phyloP scores from a whole-genome alignment of 179 eudicot species.

The Sideroxylon spinosum region DNA sequence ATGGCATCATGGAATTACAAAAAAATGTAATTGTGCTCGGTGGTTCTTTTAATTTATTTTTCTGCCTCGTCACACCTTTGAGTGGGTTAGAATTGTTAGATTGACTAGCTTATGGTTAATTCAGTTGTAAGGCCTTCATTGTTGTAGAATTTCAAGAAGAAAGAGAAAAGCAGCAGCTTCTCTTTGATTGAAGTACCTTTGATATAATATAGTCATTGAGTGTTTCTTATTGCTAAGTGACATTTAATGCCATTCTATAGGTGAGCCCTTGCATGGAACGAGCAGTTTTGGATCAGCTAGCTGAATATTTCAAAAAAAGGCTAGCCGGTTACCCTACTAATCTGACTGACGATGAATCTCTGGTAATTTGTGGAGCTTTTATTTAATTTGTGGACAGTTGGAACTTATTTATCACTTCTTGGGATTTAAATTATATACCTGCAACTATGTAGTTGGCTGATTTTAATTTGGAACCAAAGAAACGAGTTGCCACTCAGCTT shows the following conservation, averaged over 20 bases:
- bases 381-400: conserved; percentile 11
- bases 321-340: conserved; percentile 76
- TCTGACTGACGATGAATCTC: conserved; percentile 62
- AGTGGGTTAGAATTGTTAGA: background rate
- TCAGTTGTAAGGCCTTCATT: background rate
- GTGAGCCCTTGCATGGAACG: conserved; percentile 89
- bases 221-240: conserved; percentile 9
- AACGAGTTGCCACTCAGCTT: conserved; percentile 90
- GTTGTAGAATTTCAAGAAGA: background rate
- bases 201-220: background rate
- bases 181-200: background rate
- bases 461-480: conserved; percentile 62
- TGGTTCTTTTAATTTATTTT: background rate
- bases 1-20: background rate
- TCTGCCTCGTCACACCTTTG: background rate
- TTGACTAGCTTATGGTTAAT: conserved; percentile 1
- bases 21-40: background rate
- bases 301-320: conserved; percentile 61
- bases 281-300: conserved; percentile 88
- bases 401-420: background rate
- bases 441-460: conserved; percentile 58
- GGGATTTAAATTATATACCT: conserved; percentile 9
- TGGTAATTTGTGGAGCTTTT: conserved; percentile 44
- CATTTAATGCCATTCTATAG: conserved; percentile 30
- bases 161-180: background rate